Evolutionary conservation across 1,284 basidiomycete species (phyloP).

Genomic region (Heliocybe sulcata): DNA sequence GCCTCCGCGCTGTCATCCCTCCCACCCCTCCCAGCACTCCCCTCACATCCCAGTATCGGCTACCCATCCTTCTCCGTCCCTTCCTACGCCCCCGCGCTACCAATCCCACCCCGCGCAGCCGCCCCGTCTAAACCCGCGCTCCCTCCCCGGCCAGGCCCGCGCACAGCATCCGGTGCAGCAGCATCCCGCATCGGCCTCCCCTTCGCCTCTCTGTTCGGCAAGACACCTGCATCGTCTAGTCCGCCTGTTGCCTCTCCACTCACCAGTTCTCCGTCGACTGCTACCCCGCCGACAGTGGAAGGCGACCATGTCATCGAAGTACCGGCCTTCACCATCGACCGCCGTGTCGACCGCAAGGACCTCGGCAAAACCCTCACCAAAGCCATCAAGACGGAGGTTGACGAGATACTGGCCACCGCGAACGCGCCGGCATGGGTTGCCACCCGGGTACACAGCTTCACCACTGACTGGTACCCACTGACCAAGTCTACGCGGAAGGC

Average conservation of each 20-base stretch:
- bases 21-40: constrained; percentile 34
- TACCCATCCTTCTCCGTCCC: constrained; percentile 15
- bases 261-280: constrained; percentile 16
- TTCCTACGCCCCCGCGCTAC: constrained; percentile 40
- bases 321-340: constrained; percentile 49
- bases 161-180: neutral
- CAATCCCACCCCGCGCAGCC: constrained; percentile 53
- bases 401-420: constrained; percentile 31
- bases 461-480: constrained; percentile 41
- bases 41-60: constrained; percentile 17
- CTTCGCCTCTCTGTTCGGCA: constrained; percentile 62
- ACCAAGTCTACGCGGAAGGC: constrained; percentile 22
- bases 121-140: constrained; percentile 9
- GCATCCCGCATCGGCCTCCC: constrained; percentile 49
- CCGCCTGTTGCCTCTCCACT: constrained; percentile 21
- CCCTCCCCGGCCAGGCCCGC: constrained; percentile 8
- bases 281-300: constrained; percentile 8
- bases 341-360: constrained; percentile 44
- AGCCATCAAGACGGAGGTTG: constrained; percentile 51
- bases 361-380: constrained; percentile 54
- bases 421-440: constrained; percentile 54
- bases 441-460: constrained; percentile 55
- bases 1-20: constrained; percentile 40
- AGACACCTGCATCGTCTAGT: constrained; percentile 26
- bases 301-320: constrained; percentile 40